Percentiles rank a stretch among this genome's conserved stretches.
Conservation (phyloP, 768 basidiomycete genomes). For the Lyophyllum atratum region DNA sequence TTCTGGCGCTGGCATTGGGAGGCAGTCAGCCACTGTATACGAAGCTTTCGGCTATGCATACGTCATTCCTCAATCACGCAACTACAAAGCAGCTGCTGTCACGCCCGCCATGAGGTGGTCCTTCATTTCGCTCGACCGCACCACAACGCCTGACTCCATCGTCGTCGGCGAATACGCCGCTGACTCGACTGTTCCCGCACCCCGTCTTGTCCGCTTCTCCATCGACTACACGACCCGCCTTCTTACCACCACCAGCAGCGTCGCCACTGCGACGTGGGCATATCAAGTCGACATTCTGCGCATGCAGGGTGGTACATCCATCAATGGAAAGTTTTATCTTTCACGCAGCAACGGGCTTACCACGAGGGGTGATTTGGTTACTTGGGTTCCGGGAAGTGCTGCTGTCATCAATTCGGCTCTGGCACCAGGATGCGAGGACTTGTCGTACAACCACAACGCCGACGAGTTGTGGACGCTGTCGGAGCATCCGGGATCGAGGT, state of each 20-base stretch:
- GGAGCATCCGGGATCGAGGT: conserved; percentile 8
- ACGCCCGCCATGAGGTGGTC: conserved; percentile 13
- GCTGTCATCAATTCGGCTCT: conserved; percentile 4
- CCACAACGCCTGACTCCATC: conserved; percentile 14
- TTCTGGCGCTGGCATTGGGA: conserved; percentile 10
- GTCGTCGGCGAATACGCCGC: conserved; percentile 15
- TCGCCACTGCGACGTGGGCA: conserved; percentile 17
- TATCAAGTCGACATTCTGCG: conserved; percentile 15
- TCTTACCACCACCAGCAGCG: conserved; percentile 7
- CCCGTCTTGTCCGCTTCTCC: conserved; percentile 13
- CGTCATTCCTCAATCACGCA: conserved; percentile 9
- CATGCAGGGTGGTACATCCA: conserved; percentile 15
- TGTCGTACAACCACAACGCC: conserved; percentile 12
- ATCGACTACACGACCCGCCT: conserved; percentile 15
- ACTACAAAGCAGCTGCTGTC: conserved; percentile 10
- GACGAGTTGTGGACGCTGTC: conserved; percentile 12
- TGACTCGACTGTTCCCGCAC: conserved; percentile 6
- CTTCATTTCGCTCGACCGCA: conserved; percentile 15
- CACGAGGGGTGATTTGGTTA: conserved; percentile 13
- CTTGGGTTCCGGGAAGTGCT: conserved; percentile 9
- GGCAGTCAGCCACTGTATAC: conserved; percentile 11
- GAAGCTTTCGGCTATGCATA: conserved; percentile 14
- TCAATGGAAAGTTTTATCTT: conserved; percentile 15
- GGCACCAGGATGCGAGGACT: conserved; percentile 8
- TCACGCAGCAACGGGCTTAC: conserved; percentile 11